Percentiles rank a stretch among this genome's conserved stretches.
phyloP scores from a whole-genome alignment of 2,329 filamentous ascomycete genomes.

The Fusarium xyrophilum region DNA sequence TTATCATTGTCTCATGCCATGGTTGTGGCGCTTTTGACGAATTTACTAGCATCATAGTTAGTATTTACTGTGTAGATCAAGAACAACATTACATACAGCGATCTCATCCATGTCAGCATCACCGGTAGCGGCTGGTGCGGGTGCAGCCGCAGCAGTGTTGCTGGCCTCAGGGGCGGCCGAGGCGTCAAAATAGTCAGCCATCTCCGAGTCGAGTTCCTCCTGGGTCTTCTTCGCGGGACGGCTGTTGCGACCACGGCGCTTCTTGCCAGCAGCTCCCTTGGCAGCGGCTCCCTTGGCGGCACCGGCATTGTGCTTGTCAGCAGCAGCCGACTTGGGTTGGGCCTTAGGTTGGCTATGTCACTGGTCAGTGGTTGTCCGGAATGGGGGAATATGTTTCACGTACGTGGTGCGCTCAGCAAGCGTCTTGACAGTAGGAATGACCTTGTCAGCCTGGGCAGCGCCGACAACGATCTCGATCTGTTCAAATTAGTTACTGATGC shows the following conservation, averaged over 20 bases:
- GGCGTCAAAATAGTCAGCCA: conserved; percentile 89
- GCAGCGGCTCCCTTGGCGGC: conserved; percentile 51
- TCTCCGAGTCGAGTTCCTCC: conserved; percentile 95
- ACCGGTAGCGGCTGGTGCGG: conserved; percentile 56
- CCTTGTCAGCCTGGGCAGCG: conserved; percentile 72
- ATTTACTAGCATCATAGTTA: conserved; percentile 31
- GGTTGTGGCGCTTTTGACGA: neutral
- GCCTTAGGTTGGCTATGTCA: conserved; percentile 44
- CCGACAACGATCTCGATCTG: conserved; percentile 92
- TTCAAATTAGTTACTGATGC: conserved; percentile 33
- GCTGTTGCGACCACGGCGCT: conserved; percentile 61
- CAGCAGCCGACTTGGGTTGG: conserved; percentile 82
- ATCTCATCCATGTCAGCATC: conserved; percentile 74
- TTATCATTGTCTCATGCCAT: conserved; percentile 21
- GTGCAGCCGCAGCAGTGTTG: conserved; percentile 55
- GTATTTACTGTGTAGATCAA: neutral
- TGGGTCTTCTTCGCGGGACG: conserved; percentile 84
- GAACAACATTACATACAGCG: conserved; percentile 46
- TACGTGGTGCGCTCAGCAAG: conserved; percentile 83
- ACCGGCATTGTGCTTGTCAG: conserved; percentile 69
- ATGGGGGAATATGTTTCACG: conserved; percentile 44
- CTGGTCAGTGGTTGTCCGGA: conserved; percentile 17
- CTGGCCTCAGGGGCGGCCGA: conserved; percentile 52
- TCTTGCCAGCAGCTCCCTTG: conserved; percentile 58
- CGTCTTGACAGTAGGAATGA: conserved; percentile 70